Evolutionary conservation across 345 rosid species (phyloP).

Genomic region (Acer campestre): DNA sequence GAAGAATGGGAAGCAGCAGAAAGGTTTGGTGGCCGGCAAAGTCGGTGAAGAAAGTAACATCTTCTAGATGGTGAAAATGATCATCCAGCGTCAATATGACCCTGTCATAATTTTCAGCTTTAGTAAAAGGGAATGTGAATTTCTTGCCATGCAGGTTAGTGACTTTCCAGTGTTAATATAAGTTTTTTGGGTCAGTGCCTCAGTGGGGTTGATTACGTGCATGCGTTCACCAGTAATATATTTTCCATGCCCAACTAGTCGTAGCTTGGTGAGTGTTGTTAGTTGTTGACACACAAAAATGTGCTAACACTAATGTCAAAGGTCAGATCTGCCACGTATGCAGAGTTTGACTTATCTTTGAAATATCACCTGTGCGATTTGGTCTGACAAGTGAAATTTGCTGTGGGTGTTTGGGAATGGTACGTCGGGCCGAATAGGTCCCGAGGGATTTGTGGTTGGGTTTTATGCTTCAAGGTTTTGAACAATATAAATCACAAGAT

Average conservation of each 20-base stretch:
- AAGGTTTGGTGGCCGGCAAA: constrained; percentile 64
- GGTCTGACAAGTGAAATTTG: too few species aligned
- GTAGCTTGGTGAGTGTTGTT: not conserved
- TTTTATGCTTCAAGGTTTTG: too few species aligned
- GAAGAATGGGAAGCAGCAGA: constrained; percentile 73
- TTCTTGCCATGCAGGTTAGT: constrained; percentile 96
- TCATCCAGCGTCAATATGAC: constrained; percentile 90
- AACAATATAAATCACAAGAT: too few species aligned
- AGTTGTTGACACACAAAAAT: too few species aligned
- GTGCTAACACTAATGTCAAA: too few species aligned
- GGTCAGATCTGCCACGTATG: too few species aligned
- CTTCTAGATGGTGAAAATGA: constrained; percentile 97
- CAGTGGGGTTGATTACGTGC: too few species aligned
- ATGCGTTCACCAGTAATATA: not conserved
- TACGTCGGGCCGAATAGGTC: too few species aligned
- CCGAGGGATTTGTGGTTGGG: too few species aligned
- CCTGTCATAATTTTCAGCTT: constrained; percentile 97
- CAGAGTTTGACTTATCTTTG: too few species aligned
- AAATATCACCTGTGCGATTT: too few species aligned
- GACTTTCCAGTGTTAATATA: constrained; percentile 8
- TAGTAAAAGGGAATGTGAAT: constrained; percentile 97
- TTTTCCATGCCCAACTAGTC: not conserved
- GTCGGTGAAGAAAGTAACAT: constrained; percentile 97
- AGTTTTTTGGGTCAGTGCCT: not conserved
- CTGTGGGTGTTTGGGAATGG: too few species aligned